phyloP scores from a whole-genome alignment of 495 filamentous ascomycete species.

The Xylaria cubensis region DNA sequence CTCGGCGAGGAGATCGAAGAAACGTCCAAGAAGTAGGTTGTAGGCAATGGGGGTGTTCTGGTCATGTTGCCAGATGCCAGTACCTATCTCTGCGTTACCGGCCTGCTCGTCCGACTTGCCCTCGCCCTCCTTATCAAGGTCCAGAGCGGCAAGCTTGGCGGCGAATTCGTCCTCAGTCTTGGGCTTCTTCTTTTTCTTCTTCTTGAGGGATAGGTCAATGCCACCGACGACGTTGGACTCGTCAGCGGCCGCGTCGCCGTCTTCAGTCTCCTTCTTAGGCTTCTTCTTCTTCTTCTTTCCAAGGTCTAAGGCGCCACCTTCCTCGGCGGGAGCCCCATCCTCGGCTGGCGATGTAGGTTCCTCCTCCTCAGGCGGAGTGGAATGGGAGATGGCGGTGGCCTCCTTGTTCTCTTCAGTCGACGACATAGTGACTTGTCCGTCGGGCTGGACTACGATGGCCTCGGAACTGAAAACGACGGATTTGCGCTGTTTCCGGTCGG shows the following conservation, averaged over 20 bases:
- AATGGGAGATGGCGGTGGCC: slow-evolving; percentile 71
- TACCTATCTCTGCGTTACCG: slow-evolving; percentile 88
- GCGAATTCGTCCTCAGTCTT: slow-evolving; percentile 67
- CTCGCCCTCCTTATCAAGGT: slow-evolving; percentile 81
- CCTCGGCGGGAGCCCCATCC: slow-evolving; percentile 19
- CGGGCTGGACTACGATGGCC: slow-evolving; percentile 79
- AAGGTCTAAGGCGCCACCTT: slow-evolving; percentile 51
- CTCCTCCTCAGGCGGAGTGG: slow-evolving; percentile 56
- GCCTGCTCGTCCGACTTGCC: slow-evolving; percentile 57
- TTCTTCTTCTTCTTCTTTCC: slow-evolving; percentile 82
- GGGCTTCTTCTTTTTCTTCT: slow-evolving; percentile 96
- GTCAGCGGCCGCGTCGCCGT: slow-evolving; percentile 60
- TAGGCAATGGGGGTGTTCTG: slow-evolving; percentile 78
- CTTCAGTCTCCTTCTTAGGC: slow-evolving; percentile 67
- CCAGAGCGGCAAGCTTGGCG: slow-evolving; percentile 67
- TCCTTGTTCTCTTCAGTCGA: slow-evolving; percentile 70
- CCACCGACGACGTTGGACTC: slow-evolving; percentile 64
- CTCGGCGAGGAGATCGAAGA: slow-evolving; percentile 89
- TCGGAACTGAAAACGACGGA: slow-evolving; percentile 90
- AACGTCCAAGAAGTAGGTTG: slow-evolving; percentile 81
- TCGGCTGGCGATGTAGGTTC: slow-evolving; percentile 17
- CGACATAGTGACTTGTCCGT: slow-evolving; percentile 76
- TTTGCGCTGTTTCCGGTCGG: slow-evolving; percentile 74
- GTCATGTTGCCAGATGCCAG: slow-evolving; percentile 91
- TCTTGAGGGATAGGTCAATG: slow-evolving; percentile 84